Base-by-base conservation (phyloP, 139 green algal genomes). In the Coelastrella sp. region DNA sequence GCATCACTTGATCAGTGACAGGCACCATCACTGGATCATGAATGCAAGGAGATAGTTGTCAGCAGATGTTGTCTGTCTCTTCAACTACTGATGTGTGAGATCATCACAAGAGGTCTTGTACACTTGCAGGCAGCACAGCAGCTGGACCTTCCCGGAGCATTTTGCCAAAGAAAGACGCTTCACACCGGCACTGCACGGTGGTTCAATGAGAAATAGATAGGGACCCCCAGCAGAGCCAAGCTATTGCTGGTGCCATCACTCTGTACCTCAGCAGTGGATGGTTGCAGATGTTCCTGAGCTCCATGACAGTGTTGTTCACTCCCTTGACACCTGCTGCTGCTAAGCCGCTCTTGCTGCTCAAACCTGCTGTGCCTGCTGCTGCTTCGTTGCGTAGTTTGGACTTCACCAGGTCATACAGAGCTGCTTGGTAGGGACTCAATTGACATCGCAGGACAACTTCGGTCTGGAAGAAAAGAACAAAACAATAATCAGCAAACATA, bases 261-360 rank as follows among this genome's bases (percentile, higher is more conserved):
- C 25, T 63, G 15, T 10, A 88, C 84, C 84, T 88, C 27, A 88
- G 68, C 66, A 82, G 4, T 57, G 84, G 84, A 20, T 88, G 84
- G 84, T 88, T 88, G 84, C 94, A 97, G 89, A 98, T 96, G 88
- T 96, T 98, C 66, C 96, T 91, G 85, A 98, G 95, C 94, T 98
- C 95, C 95, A 88, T 88, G 66, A 88, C 84, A 25, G 84, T 81
- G 49, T 88, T 88, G 84, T 88, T 81, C 22, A 88, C 25, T 19
- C 84, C 84, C 84, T 80, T 88, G 15, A 88, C 63, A 8, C 82
- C 63, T 5, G 24, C 63, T 12, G 58, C 57, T 49, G 80, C 80
- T 59, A 58, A 15, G 9, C 80, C 57, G 58, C 59, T 60, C 15
- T 19, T 66, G 49, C 56, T 19, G 22, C n/a, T 66, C 56, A 56